Base-by-base conservation (phyloP, 257 asterid genomes). In the Capsicum chinense region DNA sequence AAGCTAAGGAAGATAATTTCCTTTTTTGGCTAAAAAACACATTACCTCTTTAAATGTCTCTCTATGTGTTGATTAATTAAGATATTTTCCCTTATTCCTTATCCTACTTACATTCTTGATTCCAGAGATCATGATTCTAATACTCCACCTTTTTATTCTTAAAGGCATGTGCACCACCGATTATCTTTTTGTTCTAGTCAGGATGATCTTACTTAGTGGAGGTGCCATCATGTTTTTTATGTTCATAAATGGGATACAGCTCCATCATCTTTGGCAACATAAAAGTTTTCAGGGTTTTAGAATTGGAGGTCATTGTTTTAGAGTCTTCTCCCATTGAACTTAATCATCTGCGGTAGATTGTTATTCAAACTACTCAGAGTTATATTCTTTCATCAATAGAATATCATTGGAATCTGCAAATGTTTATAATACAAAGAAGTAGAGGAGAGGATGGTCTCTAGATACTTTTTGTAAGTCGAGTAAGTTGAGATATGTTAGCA, bases 371-470 rank as follows among this genome's bases (percentile, higher is more conserved):
- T 56, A 17, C 9, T 79, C 3, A 35, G 16, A 12, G 0, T 35
- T 4, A 21, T 35, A 12, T 56, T 16, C 69, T 68, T 33, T 79
- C 69, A 14, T 79, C 68, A 0, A 79, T 56, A 16, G 83, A 56
- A 60, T 56, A 79, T 56, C 83, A 56, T n/a, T 39, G 83, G 68
- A 79, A 79, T 58, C 83, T 79, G 15, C 68, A 56, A 56, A 79
- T 33, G 4, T 48, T 73, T 7, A 48, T 73, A 73, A 59, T 19
- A 12, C 48, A 48, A 73, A 1, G 15, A 14, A 52, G 14, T 26
- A 47, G 7, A 26, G 26, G 9, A 76, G 7, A 26, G 0, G 62
- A 74, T 21, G 16, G 60, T 7, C 52, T 47, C 63, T 63, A 21
- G 14, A 76, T 52, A 52, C 81, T 52, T 52, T 52, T 54, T 21